Percentiles rank a stretch among this genome's conserved stretches.
Conservation (phyloP, 140 eudicot genomes). For the Stevia rebaudiana region DNA sequence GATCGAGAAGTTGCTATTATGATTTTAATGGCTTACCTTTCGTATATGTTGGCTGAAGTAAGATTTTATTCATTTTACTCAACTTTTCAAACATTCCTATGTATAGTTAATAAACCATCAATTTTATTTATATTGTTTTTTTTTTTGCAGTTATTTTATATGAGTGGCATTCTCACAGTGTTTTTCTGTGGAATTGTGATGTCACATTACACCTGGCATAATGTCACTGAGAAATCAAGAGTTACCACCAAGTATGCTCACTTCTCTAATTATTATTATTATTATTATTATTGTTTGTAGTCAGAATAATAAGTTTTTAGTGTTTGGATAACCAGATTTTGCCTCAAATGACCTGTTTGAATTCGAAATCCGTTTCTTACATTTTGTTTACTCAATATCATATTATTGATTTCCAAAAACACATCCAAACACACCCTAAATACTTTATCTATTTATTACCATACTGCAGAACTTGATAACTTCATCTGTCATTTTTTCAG, state of each 20-base stretch:
- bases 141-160: slow-evolving; percentile 54
- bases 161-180: slow-evolving; percentile 84
- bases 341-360: background rate
- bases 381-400: background rate
- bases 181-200: slow-evolving; percentile 90
- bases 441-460: background rate
- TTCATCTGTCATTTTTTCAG: slow-evolving; percentile 31
- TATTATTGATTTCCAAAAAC: background rate
- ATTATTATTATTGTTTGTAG: background rate
- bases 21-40: slow-evolving; percentile 85
- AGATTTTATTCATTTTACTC: slow-evolving; percentile 25
- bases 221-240: slow-evolving; percentile 83
- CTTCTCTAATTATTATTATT: background rate
- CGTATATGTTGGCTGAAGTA: slow-evolving; percentile 82
- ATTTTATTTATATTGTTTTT: background rate
- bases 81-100: background rate
- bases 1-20: slow-evolving; percentile 89
- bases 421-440: background rate
- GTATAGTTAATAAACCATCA: background rate
- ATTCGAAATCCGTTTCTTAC: background rate
- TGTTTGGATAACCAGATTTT: background rate
- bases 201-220: slow-evolving; percentile 96
- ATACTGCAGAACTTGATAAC: background rate
- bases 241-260: slow-evolving; percentile 71
- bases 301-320: background rate